phyloP scores from a whole-genome alignment of 176 grass and related monocot genomes.

The Neostapfia colusana region DNA sequence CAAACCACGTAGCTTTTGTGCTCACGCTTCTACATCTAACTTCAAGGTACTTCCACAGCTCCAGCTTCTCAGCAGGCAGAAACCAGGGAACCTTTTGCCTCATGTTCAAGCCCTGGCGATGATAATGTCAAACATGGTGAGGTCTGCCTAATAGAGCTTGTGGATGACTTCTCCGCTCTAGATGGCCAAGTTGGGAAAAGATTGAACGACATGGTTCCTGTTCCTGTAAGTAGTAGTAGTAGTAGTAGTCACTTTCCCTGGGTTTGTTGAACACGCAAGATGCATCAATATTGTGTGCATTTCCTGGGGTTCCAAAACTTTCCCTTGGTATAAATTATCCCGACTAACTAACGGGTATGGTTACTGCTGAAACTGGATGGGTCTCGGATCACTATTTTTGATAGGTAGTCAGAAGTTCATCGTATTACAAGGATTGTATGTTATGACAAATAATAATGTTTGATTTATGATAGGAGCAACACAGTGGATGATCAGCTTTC shows the following conservation, averaged over 20 bases:
- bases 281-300: not conserved
- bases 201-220: slow-evolving; percentile 70
- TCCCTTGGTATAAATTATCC: not conserved
- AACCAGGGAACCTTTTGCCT: slow-evolving; percentile 31
- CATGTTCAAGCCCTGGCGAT: slow-evolving; percentile 45
- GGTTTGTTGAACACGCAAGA: not conserved
- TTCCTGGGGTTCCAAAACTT: not conserved
- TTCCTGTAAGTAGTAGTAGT: slow-evolving; percentile 59
- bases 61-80: slow-evolving; percentile 24
- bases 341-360: not conserved
- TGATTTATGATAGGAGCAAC: not conserved
- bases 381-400: not conserved
- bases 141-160: slow-evolving; percentile 26
- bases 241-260: slow-evolving; percentile 12
- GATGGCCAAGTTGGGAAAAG: slow-evolving; percentile 81
- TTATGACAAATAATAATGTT: not conserved
- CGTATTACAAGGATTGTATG: not conserved
- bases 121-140: slow-evolving; percentile 23
- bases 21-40: not conserved
- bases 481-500: not conserved
- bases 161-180: slow-evolving; percentile 51
- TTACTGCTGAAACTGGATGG: not conserved
- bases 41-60: not conserved
- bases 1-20: not conserved
- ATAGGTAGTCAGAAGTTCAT: not conserved